Conservation (phyloP, 2,329 filamentous ascomycete species). For the Calonectria pteridis region DNA sequence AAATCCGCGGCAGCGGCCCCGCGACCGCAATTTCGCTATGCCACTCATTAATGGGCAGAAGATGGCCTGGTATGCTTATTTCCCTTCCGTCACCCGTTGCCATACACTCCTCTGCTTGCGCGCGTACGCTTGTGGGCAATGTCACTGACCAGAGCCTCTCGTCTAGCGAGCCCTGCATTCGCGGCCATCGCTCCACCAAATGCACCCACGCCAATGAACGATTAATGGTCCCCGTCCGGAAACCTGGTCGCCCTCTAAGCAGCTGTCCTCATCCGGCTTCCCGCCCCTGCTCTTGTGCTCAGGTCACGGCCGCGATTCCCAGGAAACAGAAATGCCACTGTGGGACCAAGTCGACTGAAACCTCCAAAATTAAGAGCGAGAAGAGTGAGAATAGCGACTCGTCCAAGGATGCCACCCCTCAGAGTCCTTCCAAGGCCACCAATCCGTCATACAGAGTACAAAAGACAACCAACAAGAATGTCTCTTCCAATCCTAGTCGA, state of each 20-base stretch:
- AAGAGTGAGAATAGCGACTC: conserved; percentile 44
- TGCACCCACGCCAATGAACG: conserved; percentile 77
- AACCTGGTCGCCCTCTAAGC: conserved; percentile 78
- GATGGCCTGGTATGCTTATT: conserved; percentile 76
- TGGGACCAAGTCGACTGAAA: conserved; percentile 49
- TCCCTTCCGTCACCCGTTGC: background rate
- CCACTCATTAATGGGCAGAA: conserved; percentile 77
- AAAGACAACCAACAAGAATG: conserved; percentile 55
- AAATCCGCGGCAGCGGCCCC: conserved; percentile 31
- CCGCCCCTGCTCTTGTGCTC: conserved; percentile 71
- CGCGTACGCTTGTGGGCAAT: background rate
- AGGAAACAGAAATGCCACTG: conserved; percentile 69
- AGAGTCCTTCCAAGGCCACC: conserved; percentile 48
- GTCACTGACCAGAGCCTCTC: conserved; percentile 29
- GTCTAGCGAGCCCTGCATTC: conserved; percentile 77
- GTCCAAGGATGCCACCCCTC: conserved; percentile 41
- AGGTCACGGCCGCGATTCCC: conserved; percentile 74
- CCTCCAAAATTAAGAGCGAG: conserved; percentile 39
- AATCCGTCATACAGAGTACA: conserved; percentile 58
- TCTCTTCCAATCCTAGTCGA: conserved; percentile 44
- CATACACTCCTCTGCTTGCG: background rate
- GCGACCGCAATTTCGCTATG: conserved; percentile 59
- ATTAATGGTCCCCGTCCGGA: conserved; percentile 77
- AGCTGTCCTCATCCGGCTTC: conserved; percentile 75
- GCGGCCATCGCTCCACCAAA: conserved; percentile 81